Evolutionary conservation across 208 protist genomes (phyloP).

Genomic region (Trypanosoma cruzi): DNA sequence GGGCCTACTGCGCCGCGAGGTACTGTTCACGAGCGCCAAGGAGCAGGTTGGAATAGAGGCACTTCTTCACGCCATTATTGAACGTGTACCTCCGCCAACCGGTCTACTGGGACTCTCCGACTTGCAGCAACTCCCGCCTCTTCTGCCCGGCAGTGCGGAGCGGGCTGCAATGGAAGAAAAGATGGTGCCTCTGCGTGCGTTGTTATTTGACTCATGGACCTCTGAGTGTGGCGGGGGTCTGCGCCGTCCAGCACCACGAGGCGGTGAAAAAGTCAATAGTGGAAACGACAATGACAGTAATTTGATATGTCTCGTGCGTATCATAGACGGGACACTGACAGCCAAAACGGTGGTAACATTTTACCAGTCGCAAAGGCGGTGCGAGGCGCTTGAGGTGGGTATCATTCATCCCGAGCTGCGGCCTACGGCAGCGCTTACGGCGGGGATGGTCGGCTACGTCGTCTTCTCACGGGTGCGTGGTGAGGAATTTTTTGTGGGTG

Average conservation of each 20-base stretch:
- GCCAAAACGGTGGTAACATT: conserved; percentile 68
- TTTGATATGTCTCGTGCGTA: conserved; percentile 83
- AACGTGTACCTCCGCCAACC: conserved; percentile 86
- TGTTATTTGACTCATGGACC: conserved; percentile 97
- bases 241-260: conserved; percentile 29
- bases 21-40: conserved; percentile 93
- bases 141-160: conserved; percentile 61
- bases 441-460: conserved; percentile 97
- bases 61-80: conserved; percentile 92
- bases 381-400: conserved; percentile 94
- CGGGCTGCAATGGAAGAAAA: conserved; percentile 47
- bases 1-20: conserved; percentile 83
- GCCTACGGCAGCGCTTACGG: conserved; percentile 70
- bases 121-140: conserved; percentile 61
- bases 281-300: conserved; percentile 28
- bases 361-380: conserved; percentile 53
- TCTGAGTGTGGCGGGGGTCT: conserved; percentile 91
- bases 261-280: conserved; percentile 13
- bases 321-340: conserved; percentile 92
- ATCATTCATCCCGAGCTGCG: conserved; percentile 94
- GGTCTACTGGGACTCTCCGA: conserved; percentile 71
- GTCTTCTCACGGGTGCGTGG: conserved; percentile 78
- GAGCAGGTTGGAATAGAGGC: conserved; percentile 83
- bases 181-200: conserved; percentile 86
- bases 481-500: conserved; percentile 94